Evolutionary conservation across 176 grass and related monocot genomes (phyloP).

Genomic region (Triticum turgidum): DNA sequence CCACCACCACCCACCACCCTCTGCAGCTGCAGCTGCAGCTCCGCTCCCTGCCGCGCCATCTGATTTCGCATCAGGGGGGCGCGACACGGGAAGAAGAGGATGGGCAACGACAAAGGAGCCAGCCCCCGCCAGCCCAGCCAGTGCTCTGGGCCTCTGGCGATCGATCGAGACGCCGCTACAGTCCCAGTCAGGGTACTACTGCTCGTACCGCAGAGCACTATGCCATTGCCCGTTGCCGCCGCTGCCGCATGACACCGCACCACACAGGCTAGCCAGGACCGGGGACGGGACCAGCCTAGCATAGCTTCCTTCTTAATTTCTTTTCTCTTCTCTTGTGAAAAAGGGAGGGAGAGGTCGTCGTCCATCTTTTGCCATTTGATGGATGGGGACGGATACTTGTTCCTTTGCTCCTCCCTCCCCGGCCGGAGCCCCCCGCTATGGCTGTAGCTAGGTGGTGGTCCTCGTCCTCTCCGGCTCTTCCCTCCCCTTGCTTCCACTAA

Average conservation of each 20-base stretch:
- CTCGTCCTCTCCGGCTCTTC: neutral
- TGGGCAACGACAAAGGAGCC: neutral
- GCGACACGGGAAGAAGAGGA: neutral
- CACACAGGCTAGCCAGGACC: neutral
- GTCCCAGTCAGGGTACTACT: neutral
- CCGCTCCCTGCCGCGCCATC: neutral
- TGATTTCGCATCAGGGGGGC: neutral
- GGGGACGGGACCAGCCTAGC: neutral
- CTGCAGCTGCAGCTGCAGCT: neutral
- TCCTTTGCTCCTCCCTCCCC: neutral
- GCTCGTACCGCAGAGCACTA: neutral
- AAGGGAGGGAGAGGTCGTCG: neutral
- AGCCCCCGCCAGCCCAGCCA: neutral
- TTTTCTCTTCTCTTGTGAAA: neutral
- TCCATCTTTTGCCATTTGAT: neutral
- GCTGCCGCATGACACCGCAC: neutral
- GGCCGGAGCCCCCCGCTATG: neutral
- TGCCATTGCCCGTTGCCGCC: conserved; percentile 4
- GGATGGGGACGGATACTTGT: neutral
- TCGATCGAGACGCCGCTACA: neutral
- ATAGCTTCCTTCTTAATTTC: neutral
- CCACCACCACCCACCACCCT: neutral
- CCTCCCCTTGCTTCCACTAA: neutral
- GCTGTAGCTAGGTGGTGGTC: neutral
- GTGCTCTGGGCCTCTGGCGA: neutral